Conservation (phyloP, 805 yeast genomes). For the Pichia exigua region DNA sequence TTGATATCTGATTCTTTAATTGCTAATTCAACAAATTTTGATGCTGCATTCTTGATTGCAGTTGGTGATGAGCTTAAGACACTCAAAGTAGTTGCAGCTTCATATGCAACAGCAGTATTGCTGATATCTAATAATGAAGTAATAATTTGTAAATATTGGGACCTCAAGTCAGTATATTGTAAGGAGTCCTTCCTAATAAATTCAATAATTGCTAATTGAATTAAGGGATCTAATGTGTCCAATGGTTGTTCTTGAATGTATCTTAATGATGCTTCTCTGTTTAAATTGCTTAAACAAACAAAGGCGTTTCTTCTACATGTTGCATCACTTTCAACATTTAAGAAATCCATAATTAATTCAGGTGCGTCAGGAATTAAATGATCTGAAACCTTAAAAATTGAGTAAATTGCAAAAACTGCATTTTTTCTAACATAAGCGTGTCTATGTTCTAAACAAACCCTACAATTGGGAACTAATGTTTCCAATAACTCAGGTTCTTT, state of each 20-base stretch:
- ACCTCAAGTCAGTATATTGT: slow-evolving; percentile 52
- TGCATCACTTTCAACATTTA: slow-evolving; percentile 80
- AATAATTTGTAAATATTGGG: slow-evolving; percentile 65
- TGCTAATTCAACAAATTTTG: slow-evolving; percentile 81
- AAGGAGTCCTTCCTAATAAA: slow-evolving; percentile 80
- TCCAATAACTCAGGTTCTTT: slow-evolving; percentile 91
- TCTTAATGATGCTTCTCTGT: slow-evolving; percentile 76
- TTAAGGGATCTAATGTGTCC: slow-evolving; percentile 64
- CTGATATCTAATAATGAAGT: slow-evolving; percentile 65
- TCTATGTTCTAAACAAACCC: slow-evolving; percentile 88
- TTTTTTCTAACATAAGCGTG: slow-evolving; percentile 97
- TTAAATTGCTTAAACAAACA: slow-evolving; percentile 72
- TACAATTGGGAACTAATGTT: slow-evolving; percentile 87
- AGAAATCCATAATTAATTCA: slow-evolving; percentile 64
- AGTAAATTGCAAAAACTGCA: slow-evolving; percentile 84
- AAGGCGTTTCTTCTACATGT: slow-evolving; percentile 95
- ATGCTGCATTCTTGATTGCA: slow-evolving; percentile 70
- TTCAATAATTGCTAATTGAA: slow-evolving; percentile 86
- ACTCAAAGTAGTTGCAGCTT: slow-evolving; percentile 79
- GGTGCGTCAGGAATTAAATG: slow-evolving; percentile 95
- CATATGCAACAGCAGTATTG: slow-evolving; percentile 72
- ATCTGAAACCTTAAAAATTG: slow-evolving; percentile 75
- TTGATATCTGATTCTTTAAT: slow-evolving; percentile 92
- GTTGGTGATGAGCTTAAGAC: slow-evolving; percentile 49
- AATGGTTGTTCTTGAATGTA: slow-evolving; percentile 69